Evolutionary conservation across 257 asterid genomes (phyloP).

Genomic region (Salvia splendens): DNA sequence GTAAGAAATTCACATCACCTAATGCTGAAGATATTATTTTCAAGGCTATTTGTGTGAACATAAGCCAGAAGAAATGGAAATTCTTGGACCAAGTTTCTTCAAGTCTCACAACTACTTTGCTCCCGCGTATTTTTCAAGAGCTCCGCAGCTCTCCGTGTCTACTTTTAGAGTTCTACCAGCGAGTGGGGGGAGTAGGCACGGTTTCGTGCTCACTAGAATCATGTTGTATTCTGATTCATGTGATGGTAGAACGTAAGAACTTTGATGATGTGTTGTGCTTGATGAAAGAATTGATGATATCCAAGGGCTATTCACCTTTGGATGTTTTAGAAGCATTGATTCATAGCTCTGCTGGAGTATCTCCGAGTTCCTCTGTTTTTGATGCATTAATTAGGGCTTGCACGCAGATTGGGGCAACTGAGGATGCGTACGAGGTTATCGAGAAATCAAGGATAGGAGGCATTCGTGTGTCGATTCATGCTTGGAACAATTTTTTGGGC

Average conservation of each 20-base stretch:
- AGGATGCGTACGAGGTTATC: constrained; percentile 64
- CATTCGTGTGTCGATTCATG: constrained; percentile 59
- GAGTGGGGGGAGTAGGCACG: constrained; percentile 39
- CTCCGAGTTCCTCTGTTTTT: constrained; percentile 39
- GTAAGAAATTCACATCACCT: constrained; percentile 50
- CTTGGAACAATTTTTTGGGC: constrained; percentile 79
- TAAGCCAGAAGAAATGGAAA: constrained; percentile 76
- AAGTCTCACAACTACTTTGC: constrained; percentile 42
- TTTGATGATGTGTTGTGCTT: constrained; percentile 63
- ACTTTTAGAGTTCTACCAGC: constrained; percentile 52
- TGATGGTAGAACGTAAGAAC: constrained; percentile 52
- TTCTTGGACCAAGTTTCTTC: constrained; percentile 55
- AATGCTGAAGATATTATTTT: constrained; percentile 61
- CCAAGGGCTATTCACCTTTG: constrained; percentile 58
- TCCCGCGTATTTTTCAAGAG: constrained; percentile 60
- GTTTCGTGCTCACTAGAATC: constrained; percentile 49
- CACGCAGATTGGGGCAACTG: constrained; percentile 61
- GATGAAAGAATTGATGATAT: constrained; percentile 60
- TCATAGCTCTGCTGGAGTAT: constrained; percentile 28
- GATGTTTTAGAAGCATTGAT: constrained; percentile 54
- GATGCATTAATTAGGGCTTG: constrained; percentile 76
- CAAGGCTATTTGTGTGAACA: constrained; percentile 62
- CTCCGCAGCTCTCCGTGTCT: constrained; percentile 52
- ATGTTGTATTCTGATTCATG: constrained; percentile 57
- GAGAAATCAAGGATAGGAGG: constrained; percentile 43